Evolutionary conservation across 768 basidiomycete species (phyloP), one percentile per base, ranked within the genome.

Genomic region (Xerocomellus amylosporus): DNA sequence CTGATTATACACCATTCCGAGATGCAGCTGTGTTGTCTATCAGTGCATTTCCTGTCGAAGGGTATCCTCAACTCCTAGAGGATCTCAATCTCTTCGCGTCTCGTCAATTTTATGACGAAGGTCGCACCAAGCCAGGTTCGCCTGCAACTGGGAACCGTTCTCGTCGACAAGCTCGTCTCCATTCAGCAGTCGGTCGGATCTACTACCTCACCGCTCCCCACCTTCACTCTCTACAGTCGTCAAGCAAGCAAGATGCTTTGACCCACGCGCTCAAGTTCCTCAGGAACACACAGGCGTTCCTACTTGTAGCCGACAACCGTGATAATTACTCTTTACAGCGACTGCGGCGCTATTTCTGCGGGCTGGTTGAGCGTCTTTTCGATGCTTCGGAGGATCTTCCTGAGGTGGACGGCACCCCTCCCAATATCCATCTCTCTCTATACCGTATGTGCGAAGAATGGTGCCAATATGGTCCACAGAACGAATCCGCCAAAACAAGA

Each of bases 401-500:
- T 46, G 85, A 88, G 54, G 83, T 84, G 1, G 91, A 93, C 48
- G 78, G 86, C 65, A 82, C 90, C 48, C 85, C 88, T 2, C 74
- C 79, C 5, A 82, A 88, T 53, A 86, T 86, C 74, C 84, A 92
- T 64, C 78, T 94, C 8, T 79, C 86, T 3, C 71, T 96, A 31
- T 96, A 90, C 71, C 83, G 87, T 33, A 74, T 93, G 37, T 94
- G 92, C 60, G 92, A 95, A 70, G 92, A 94, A 63, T 97, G 94
- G 94, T 96, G 93, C 69, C 86, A 91, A 63, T 76, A 88, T 43
- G 93, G 91, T 6, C 79, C 84, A 30, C 85, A 90, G 61, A 78
- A 83, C 1, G 90, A 93, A 56, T 71, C 75, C n/a, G 80, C 82
- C 37, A 87, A 84, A 67, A 87, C 85, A 50, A 79, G 89, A 45